Conservation (phyloP, 1,284 basidiomycete species). For the Puccinia novopanici region DNA sequence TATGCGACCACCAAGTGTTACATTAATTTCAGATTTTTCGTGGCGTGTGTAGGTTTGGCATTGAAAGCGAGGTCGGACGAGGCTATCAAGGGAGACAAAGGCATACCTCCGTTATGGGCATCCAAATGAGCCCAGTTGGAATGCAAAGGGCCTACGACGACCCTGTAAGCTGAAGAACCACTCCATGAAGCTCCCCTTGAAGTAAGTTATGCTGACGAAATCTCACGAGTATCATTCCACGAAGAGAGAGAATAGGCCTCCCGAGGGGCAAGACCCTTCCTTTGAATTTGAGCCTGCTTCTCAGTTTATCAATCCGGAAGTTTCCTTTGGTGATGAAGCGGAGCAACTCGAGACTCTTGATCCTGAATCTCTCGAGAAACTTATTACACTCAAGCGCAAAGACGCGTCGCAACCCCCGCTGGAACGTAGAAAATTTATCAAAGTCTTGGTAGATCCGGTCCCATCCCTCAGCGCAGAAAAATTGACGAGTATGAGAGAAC, state of each 20-base stretch:
- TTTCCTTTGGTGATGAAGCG: not conserved
- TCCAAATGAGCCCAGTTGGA: conserved; percentile 23
- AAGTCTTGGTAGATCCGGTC: conserved; percentile 36
- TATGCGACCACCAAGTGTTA: too few relatives aligned
- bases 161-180: not conserved
- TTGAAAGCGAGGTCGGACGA: conserved; percentile 32
- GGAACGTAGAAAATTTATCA: conserved; percentile 28
- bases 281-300: conserved; percentile 24
- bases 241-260: conserved; percentile 11
- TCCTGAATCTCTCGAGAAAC: conserved; percentile 18
- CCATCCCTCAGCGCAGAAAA: conserved; percentile 25
- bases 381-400: conserved; percentile 28
- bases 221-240: not conserved
- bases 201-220: too few relatives aligned
- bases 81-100: conserved; percentile 20
- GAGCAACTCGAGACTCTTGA: not conserved
- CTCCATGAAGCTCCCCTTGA: not conserved
- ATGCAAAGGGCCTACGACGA: conserved; percentile 2
- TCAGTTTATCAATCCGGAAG: conserved; percentile 9
- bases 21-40: too few relatives aligned
- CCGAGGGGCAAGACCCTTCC: not conserved
- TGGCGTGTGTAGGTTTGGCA: conserved; percentile 7
- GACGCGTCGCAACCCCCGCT: not conserved
- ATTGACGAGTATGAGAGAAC: conserved; percentile 27
- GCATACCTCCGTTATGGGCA: conserved; percentile 7